Evolutionary conservation across 306 rosid genomes (phyloP), one percentile per base, ranked within the genome.

Genomic region (Vachellia collinsii): DNA sequence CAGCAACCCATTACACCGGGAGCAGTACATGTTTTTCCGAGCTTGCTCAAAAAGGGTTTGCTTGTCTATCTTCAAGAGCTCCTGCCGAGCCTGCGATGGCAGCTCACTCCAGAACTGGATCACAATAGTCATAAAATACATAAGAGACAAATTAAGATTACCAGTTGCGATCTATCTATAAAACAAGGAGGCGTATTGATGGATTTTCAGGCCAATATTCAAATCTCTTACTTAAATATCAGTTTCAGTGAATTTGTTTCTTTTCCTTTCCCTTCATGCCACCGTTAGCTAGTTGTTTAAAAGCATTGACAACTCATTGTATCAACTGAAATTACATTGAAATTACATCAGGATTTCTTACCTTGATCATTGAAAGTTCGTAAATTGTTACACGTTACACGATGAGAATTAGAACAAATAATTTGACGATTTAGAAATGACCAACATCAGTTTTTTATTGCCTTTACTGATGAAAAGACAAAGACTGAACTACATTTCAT

Each of bases 11-110:
- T 96, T 96, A 89, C 99, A 96, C 86, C 99, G 85, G 67, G 99
- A 96, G 90, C 99, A 96, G 91, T 96, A 96, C 99, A 93, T 87
- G 67, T 96, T 96, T 85, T 93, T 96, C 72, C 99, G 98, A 78
- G 99, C 98, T 7, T 54, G 61, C 85, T 96, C 99, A 81, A 93
- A 96, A 53, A 96, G 97, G 44, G 97, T 87, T 85, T 96, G 99
- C 85, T 96, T 96, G 88, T 96, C 99, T 71, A 96, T 90, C 87
- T 91, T 91, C 88, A 96, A 87, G 72, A 93, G 97, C 58, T 92
- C 87, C 87, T 92, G 94, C 74, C 98, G 87, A 62, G 91, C 90
- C 81, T 90, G 90, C 37, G 80, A 87, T 0, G 88, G 81, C 82
- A 93, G 80, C 80, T 92, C 99, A 82, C 84, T 86, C 99, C 99